Evolutionary conservation across 495 filamentous ascomycete species (phyloP), one percentile per base, ranked within the genome.

Genomic region (Xylaria palmicola): DNA sequence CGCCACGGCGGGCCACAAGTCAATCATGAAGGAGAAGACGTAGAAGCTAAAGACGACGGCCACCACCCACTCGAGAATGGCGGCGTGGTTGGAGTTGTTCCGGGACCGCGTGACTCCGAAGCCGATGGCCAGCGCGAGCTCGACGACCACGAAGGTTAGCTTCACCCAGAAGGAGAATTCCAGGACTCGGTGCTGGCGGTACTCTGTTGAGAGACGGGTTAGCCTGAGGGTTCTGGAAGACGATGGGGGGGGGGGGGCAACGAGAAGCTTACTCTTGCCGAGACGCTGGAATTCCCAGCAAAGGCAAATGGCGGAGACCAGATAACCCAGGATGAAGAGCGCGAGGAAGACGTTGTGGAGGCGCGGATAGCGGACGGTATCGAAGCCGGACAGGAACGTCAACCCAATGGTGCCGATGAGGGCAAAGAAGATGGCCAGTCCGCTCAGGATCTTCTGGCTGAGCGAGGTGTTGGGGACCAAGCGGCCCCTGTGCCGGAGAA

Each of bases 21-120:
- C 94, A 67, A 98, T 77, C 55, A 89, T 84, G 77, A 96, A 98
- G 39, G 90, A 92, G 48, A 96, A 82, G 41, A 96, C 79, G 72
- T 95, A 97, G 67, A 91, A 89, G 9, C 88, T 92, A 77, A 96
- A 98, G 62, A 97, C 79, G 65, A 98, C 87, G 22, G 92, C 87
- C 62, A 98, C 88, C 53, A 87, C 62, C 93, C 93, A 97, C 69
- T 81, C 79, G 30, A 90, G 69, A 15, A 88, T 76, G 0, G 87
- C 87, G 15, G 79, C 85, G 1, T 75, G 60, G 70, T 90, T 83
- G 60, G 81, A 77, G 53, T 75, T 60, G 0, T 50, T 20, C n/a
- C 56, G 69, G 39, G 74, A 74, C 27, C 69, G 76, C 63, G 74
- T 74, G 3, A 77, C 65, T 3, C 78, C 79, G 63, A 90, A 89